Evolutionary conservation across 306 rosid species (phyloP), one percentile per base, ranked within the genome.

Genomic region (Sicyos edulis): DNA sequence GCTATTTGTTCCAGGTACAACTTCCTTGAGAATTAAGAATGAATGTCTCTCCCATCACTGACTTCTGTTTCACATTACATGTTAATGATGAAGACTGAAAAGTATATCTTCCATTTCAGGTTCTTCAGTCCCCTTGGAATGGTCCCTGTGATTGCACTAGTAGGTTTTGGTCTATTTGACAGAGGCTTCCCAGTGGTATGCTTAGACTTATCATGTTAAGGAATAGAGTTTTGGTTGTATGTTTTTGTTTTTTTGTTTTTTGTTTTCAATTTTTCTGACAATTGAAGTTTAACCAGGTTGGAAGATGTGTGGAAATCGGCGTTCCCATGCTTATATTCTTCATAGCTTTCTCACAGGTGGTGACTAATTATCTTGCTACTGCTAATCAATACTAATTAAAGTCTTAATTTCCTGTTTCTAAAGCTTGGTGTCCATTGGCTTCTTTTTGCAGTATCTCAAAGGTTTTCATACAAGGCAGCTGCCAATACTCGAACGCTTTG

Each of bases 141-240:
- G 99, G 97, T 84, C 72, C 99, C 99, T 26, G 97, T 95, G 59
- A 95, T 95, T 79, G 89, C 99, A 67, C 83, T 95, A 69, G 92
- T 77, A 71, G 99, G 99, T 74, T 95, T 95, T 74, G 99, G 99
- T 58, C 77, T 91, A 80, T 95, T 95, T 76, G 97, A 95, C 71
- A 82, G 97, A 89, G 99, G 99, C 16, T 95, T 95, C 81, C 99
- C 99, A 59, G 86, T 95, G 99, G 99, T 95, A 91, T 72, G 52
- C 29, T 32, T 32, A 32, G 37, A 54, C 37, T 44, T 65, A 15
- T 66, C 78, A n/a, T n/a, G n/a, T n/a, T n/a, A n/a, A n/a, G n/a
- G n/a, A n/a, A n/a, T n/a, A 42, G 29, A 26, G 29, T 6, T 45
- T 11, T 65, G 7, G 5, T 4, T 47, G 53, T 47, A 6, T 19